Percentiles rank a stretch among this genome's conserved stretches.
Conservation (phyloP, 345 rosid genomes). For the Eucalyptus microcorys region DNA sequence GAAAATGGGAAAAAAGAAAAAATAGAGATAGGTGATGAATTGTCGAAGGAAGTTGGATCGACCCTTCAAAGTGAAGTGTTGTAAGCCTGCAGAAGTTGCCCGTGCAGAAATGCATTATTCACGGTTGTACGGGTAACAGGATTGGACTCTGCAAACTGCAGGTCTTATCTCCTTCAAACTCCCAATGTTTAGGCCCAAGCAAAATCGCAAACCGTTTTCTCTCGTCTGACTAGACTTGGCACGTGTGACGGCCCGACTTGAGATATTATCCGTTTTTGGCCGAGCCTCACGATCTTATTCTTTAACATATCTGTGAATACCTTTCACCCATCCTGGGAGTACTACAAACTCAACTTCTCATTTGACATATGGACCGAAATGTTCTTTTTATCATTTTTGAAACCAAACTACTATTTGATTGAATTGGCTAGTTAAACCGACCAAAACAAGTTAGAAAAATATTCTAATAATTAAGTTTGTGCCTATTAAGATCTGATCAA, state of each 20-base stretch:
- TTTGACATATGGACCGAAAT: neutral
- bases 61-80: neutral
- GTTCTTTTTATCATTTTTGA: neutral
- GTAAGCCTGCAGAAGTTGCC: neutral
- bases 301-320: too few species aligned
- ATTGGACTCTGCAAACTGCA: neutral
- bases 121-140: neutral
- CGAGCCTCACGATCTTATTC: too few species aligned
- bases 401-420: neutral
- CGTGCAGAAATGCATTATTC: neutral
- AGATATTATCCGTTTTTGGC: too few species aligned
- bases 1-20: neutral
- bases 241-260: neutral
- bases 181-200: neutral
- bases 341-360: neutral
- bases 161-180: neutral
- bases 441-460: neutral
- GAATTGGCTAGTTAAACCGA: neutral
- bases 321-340: too few species aligned
- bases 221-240: neutral
- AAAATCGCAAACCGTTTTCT: neutral
- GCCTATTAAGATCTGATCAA: neutral
- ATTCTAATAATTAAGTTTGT: neutral
- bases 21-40: neutral
- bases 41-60: neutral